Evolutionary conservation across 148 eudicot species (phyloP), one percentile per base, ranked within the genome.

Genomic region (Rhododendron mucronatum): DNA sequence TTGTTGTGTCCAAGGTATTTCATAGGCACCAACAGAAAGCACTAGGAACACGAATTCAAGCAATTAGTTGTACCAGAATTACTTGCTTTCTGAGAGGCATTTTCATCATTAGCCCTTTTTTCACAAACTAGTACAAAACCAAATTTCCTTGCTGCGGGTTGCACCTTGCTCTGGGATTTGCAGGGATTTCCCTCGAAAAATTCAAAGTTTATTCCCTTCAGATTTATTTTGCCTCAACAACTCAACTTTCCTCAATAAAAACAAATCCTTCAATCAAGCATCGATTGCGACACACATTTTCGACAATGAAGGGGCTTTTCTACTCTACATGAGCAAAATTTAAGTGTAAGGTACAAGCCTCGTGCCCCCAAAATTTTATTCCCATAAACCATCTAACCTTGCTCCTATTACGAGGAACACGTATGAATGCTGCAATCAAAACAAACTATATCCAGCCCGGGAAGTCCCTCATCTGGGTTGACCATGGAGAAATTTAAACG

Each of bases 271-370:
- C 59, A 55, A 55, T 55, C 20, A 55, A 55, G 14, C 59, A 55
- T 55, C 59, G 13, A 53, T 15, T 15, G 59, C 59, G 3, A 55
- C 20, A 1, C 20, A 1, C 37, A 69, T 69, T 77, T 28, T 78
- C 83, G 77, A 59, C 4, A 6, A 39, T 28, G 35, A 51, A 61
- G 81, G 85, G 76, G 50, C 84, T 71, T 47, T 78, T 83, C 78
- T 85, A 82, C 85, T 83, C 86, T 84, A 80, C 41, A 87, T 18
- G 41, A 63, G 85, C 87, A 88, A 88, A 84, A 84, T n/a, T 86
- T 85, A 11, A 28, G 44, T 48, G 77, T 35, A 21, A 16, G 82
- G 65, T 57, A 83, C 78, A 74, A 11, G 89, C 84, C 84, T 83
- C 48, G 1, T 28, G 51, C 44, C 30, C 81, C 71, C 84, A 65